Conservation (phyloP, 306 rosid genomes). For the Cicer bijugum region DNA sequence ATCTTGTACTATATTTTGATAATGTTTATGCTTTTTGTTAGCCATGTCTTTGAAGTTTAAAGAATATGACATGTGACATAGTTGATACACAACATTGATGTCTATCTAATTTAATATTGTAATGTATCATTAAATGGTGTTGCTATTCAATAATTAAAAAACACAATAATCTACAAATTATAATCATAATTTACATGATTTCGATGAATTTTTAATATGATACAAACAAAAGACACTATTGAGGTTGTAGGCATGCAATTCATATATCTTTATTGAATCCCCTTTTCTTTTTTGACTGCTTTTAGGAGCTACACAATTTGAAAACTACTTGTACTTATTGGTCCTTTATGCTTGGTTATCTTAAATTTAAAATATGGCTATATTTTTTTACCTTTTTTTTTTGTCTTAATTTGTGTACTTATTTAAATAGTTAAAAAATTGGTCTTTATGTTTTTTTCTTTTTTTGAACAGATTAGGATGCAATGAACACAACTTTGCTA, state of each 20-base stretch:
- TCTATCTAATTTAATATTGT: too few species aligned
- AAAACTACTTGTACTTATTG: constrained; percentile 29
- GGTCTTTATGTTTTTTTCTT: constrained; percentile 3
- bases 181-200: too few species aligned
- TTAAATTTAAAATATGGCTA: neutral
- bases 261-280: constrained; percentile 26
- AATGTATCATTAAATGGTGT: too few species aligned
- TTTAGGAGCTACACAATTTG: constrained; percentile 41
- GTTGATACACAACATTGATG: too few species aligned
- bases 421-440: neutral
- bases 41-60: constrained; percentile 30
- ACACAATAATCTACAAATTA: too few species aligned
- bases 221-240: constrained; percentile 36
- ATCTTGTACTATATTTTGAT: constrained; percentile 22
- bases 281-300: constrained; percentile 61
- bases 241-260: constrained; percentile 38
- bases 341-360: neutral
- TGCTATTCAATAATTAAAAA: too few species aligned
- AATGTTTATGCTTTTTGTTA: constrained; percentile 40
- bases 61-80: constrained; percentile 11
- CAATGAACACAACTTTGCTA: constrained; percentile 97
- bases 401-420: too few species aligned
- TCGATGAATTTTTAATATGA: neutral
- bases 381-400: neutral
- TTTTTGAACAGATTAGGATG: constrained; percentile 71